Evolutionary conservation across 768 basidiomycete species (phyloP).

Genomic region (Fibroporia radiculosa): DNA sequence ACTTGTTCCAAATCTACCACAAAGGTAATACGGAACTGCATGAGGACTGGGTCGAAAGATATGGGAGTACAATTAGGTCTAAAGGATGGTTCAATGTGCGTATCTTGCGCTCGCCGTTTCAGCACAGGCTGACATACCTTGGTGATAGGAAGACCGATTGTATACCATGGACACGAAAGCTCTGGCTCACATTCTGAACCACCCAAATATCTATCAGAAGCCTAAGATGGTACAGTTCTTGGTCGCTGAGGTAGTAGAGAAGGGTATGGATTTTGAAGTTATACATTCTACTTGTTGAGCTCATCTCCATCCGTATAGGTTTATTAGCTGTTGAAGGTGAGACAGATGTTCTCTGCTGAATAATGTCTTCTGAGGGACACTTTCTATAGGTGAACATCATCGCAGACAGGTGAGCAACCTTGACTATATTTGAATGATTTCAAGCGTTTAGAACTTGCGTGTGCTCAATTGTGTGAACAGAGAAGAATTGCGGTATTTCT

Average conservation of each 20-base stretch:
- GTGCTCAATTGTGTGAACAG: slow-evolving; percentile 1
- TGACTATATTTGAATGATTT: too few relatives aligned
- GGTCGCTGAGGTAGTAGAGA: too few relatives aligned
- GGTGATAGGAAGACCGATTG: slow-evolving; percentile 6
- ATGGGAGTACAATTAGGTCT: slow-evolving; percentile 7
- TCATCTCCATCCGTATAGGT: too few relatives aligned
- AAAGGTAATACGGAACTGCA: slow-evolving; percentile 26
- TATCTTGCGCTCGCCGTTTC: not conserved
- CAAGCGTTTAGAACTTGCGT: not conserved
- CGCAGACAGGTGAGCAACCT: not conserved
- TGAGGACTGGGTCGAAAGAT: slow-evolving; percentile 8
- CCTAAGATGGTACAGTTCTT: too few relatives aligned
- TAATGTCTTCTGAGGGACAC: not conserved
- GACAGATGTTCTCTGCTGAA: not conserved
- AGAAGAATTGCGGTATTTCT: slow-evolving; percentile 22
- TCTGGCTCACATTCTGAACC: slow-evolving; percentile 49
- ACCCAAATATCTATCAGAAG: too few relatives aligned
- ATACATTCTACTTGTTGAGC: too few relatives aligned
- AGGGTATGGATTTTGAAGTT: too few relatives aligned
- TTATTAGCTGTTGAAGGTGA: not conserved
- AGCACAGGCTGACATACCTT: not conserved
- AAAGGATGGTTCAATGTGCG: slow-evolving; percentile 3
- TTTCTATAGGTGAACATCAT: not conserved
- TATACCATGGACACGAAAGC: slow-evolving; percentile 46
- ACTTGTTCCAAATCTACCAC: slow-evolving; percentile 36